Conservation (phyloP, 2,329 filamentous ascomycete genomes). For the Aplosporella prunicola region DNA sequence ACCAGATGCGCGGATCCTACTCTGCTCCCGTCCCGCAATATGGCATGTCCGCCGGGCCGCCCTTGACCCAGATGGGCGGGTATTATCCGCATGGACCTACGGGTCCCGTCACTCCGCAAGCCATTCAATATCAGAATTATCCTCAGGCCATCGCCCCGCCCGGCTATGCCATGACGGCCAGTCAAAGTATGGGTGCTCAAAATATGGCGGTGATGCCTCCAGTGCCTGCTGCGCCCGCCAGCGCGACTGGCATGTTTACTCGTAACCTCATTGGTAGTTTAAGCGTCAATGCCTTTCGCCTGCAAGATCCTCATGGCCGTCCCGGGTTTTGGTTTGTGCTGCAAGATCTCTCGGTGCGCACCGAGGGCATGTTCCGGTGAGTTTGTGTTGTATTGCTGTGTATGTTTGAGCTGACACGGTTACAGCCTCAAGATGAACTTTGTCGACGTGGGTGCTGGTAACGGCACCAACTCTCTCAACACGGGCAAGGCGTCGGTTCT, state of each 20-base stretch:
- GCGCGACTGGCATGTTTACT: slow-evolving; percentile 77
- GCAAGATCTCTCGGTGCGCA: slow-evolving; percentile 88
- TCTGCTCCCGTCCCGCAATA: neutral
- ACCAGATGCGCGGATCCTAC: slow-evolving; percentile 3
- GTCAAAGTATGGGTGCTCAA: slow-evolving; percentile 11
- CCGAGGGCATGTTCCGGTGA: slow-evolving; percentile 83
- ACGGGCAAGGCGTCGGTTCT: slow-evolving; percentile 70
- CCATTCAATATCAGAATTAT: slow-evolving; percentile 10
- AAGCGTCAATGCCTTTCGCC: slow-evolving; percentile 75
- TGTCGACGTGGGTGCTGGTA: slow-evolving; percentile 63
- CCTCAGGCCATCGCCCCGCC: slow-evolving; percentile 6
- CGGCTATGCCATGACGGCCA: slow-evolving; percentile 9
- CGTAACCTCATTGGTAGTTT: slow-evolving; percentile 89
- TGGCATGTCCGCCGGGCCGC: neutral
- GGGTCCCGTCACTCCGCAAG: slow-evolving; percentile 1
- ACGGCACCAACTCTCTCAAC: slow-evolving; percentile 49
- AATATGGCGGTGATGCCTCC: slow-evolving; percentile 5
- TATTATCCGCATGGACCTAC: slow-evolving; percentile 5
- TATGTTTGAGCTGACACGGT: slow-evolving; percentile 12
- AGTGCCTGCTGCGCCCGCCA: slow-evolving; percentile 26
- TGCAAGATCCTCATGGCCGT: slow-evolving; percentile 69
- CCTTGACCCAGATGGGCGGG: slow-evolving; percentile 5
- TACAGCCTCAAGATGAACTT: slow-evolving; percentile 61
- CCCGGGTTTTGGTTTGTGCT: slow-evolving; percentile 94
- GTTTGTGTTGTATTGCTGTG: slow-evolving; percentile 16